phyloP scores from a whole-genome alignment of 2,329 filamentous ascomycete genomes.

The Fusarium redolens region DNA sequence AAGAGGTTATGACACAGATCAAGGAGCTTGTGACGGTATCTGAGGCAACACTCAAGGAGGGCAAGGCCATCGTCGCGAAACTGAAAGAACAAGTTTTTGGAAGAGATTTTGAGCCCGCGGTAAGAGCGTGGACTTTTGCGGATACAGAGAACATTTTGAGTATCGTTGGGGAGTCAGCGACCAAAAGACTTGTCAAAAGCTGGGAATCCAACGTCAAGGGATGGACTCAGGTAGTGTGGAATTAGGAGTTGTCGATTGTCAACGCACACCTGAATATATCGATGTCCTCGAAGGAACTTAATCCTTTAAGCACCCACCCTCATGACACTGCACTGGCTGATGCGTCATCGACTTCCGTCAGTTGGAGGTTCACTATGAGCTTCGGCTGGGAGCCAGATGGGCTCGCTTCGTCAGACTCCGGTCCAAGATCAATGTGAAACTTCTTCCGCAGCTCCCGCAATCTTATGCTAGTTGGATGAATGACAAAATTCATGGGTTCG shows the following conservation, averaged over 20 bases:
- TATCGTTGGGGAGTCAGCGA: slow-evolving; percentile 42
- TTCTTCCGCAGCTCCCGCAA: background rate
- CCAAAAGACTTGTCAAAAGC: slow-evolving; percentile 47
- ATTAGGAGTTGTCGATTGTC: slow-evolving; percentile 22
- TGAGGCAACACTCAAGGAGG: slow-evolving; percentile 48
- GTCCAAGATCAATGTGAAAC: background rate
- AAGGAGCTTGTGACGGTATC: slow-evolving; percentile 50
- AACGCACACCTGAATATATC: background rate
- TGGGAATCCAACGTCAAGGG: slow-evolving; percentile 51
- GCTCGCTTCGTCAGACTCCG: background rate
- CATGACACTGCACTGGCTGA: background rate
- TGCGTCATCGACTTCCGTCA: background rate
- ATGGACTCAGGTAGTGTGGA: slow-evolving; percentile 52
- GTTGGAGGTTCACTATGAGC: background rate
- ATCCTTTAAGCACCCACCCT: too few species aligned
- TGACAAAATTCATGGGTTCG: background rate
- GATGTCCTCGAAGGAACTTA: background rate
- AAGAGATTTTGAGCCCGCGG: slow-evolving; percentile 42
- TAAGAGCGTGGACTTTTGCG: slow-evolving; percentile 48
- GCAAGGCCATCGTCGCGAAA: slow-evolving; percentile 45
- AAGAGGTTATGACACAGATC: slow-evolving; percentile 50
- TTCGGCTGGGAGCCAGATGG: background rate
- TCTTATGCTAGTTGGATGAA: background rate
- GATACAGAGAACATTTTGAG: slow-evolving; percentile 35
- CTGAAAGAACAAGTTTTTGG: slow-evolving; percentile 47